A percentile compares a stretch with the other conserved stretches of the same genome.
Evolutionary conservation across 2,329 filamentous ascomycete species (phyloP).

Genomic region (Hypoxylon sp.): DNA sequence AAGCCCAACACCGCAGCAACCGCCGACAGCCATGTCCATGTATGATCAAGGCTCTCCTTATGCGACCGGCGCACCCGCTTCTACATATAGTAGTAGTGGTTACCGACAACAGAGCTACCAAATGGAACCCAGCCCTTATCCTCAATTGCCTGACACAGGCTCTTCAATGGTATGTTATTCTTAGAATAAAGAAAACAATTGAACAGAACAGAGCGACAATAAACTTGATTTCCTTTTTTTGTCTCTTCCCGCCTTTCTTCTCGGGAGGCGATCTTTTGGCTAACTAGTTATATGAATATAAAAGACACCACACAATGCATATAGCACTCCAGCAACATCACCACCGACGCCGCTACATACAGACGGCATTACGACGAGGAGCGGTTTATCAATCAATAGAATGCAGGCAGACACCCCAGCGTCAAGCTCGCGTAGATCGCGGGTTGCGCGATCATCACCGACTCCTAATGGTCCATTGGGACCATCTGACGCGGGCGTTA

Average conservation of each 20-base stretch:
- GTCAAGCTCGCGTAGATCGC: slow-evolving; percentile 43
- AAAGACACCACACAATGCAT: slow-evolving; percentile 49
- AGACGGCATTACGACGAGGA: slow-evolving; percentile 51
- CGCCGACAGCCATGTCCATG: slow-evolving; percentile 37
- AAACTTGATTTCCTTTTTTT: slow-evolving; percentile 25
- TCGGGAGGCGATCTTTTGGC: neutral
- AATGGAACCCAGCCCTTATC: slow-evolving; percentile 42
- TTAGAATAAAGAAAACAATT: slow-evolving; percentile 20
- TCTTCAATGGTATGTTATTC: slow-evolving; percentile 40
- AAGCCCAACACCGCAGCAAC: slow-evolving; percentile 48
- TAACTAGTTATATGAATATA: slow-evolving; percentile 12
- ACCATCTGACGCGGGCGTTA: slow-evolving; percentile 41
- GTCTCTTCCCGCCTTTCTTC: slow-evolving; percentile 5
- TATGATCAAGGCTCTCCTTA: slow-evolving; percentile 45
- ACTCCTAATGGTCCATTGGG: no score
- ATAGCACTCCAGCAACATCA: slow-evolving; percentile 62
- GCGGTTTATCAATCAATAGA: slow-evolving; percentile 46
- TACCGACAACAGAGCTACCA: slow-evolving; percentile 40
- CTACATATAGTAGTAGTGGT: slow-evolving; percentile 32
- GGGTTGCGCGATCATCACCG: slow-evolving; percentile 47
- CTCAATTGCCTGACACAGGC: slow-evolving; percentile 41
- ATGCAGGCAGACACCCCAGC: slow-evolving; percentile 35
- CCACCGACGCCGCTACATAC: slow-evolving; percentile 55
- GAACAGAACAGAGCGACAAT: slow-evolving; percentile 26
- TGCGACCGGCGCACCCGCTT: slow-evolving; percentile 35